Base-by-base conservation (phyloP, 2,329 filamentous ascomycete genomes). In the Myotisia sp. region DNA sequence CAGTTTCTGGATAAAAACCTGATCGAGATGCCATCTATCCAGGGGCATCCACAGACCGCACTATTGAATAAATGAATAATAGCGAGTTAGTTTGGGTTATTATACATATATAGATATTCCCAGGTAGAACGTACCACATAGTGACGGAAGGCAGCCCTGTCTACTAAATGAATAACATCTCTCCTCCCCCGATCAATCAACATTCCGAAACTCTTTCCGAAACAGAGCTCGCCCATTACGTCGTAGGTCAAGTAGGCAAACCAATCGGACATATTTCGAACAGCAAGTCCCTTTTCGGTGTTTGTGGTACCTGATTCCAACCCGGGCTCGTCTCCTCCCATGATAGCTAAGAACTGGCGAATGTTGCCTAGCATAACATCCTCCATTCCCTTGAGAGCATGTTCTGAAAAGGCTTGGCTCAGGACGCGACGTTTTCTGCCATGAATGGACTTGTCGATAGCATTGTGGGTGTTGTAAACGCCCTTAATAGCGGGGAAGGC, bases 141-240 rank as follows among this genome's bases (percentile, higher is more conserved):
- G 12, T 50, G 44, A 38, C 76, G 65, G 32, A 75, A 76, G 0
- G 76, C 75, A 16, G 77, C 78, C 17, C 71, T 67, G 44, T 75
- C 74, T 9, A 83, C 72, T 24, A 83, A 55, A 14, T 73, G 68
- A 33, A 80, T 65, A 14, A 78, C 75, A 42, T 79, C 77, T 18
- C 76, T 73, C 67, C 41, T 56, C 36, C 44, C 55, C 36, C 50
- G 59, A 43, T 52, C 47, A 24, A 59, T 40, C 39, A 68, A 48
- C 62, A 68, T 67, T 9, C 40, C 40, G 17, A 57, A 61, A 23
- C 44, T 41, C 29, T 54, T 50, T 3, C 54, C 52, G 32, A 58
- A 56, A 2, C 47, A 45, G 1, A 59, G 38, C 26, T 58, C 52
- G 2, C 53, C 54, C 32, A 59, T 50, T 20, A 58, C 45, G 34